Conservation (phyloP, 2,329 filamentous ascomycete genomes). For the Curvularia spicifera region DNA sequence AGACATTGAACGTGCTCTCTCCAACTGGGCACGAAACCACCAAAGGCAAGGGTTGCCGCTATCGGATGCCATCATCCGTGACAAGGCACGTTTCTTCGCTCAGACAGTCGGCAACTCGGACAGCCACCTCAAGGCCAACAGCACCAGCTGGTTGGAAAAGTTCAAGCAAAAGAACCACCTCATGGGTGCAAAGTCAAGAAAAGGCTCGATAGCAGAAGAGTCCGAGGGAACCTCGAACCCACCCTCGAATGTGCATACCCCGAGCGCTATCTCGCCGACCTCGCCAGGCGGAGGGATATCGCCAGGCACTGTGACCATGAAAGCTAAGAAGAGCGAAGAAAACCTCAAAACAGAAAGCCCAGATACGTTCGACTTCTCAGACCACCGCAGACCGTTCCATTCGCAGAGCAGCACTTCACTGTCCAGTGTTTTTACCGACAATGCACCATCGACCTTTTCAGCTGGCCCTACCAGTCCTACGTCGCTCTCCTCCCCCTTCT, state of each 20-base stretch:
- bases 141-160: constrained; percentile 84
- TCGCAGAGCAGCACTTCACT: constrained; percentile 71
- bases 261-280: constrained; percentile 71
- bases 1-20: constrained; percentile 89
- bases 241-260: constrained; percentile 66
- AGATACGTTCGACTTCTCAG: constrained; percentile 65
- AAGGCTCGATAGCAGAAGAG: constrained; percentile 67
- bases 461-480: constrained; percentile 75
- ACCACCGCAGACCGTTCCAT: constrained; percentile 68
- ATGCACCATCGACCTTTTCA: constrained; percentile 70
- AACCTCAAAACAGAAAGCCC: constrained; percentile 65
- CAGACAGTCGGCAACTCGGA: constrained; percentile 75
- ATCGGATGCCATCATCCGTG: constrained; percentile 80
- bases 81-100: constrained; percentile 83
- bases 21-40: constrained; percentile 84
- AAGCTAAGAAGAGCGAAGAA: constrained; percentile 71
- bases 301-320: constrained; percentile 69
- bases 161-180: constrained; percentile 89
- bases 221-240: constrained; percentile 67
- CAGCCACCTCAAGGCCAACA: constrained; percentile 72
- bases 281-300: constrained; percentile 72
- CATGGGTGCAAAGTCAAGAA: constrained; percentile 60
- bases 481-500: constrained; percentile 75
- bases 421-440: constrained; percentile 70
- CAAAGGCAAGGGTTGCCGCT: constrained; percentile 76